A percentile compares a stretch with the other conserved stretches of the same genome.
Conservation (phyloP, 179 eudicot species). For the Beta corolliflora region DNA sequence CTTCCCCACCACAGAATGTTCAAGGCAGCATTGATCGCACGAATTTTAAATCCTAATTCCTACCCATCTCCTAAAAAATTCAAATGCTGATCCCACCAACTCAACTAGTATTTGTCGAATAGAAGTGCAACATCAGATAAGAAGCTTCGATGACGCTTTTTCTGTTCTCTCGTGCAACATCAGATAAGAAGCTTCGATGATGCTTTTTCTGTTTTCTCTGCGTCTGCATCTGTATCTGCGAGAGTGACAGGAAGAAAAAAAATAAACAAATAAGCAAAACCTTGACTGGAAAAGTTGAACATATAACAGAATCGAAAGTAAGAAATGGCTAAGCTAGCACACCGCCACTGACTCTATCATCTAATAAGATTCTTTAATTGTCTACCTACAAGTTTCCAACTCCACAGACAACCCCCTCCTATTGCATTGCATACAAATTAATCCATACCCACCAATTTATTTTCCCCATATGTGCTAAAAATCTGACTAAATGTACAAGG, state of each 20-base stretch:
- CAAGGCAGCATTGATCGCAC: background rate
- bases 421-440: background rate
- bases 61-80: background rate
- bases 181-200: conserved; percentile 19
- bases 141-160: conserved; percentile 9
- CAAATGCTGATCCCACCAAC: background rate
- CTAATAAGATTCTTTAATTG: background rate
- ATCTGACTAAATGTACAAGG: background rate
- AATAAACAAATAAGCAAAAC: background rate
- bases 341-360: background rate
- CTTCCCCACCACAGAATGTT: background rate
- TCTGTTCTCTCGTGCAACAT: conserved; percentile 4
- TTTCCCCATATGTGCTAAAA: no score
- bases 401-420: background rate
- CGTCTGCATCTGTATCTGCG: conserved; percentile 20
- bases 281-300: background rate
- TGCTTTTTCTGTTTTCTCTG: conserved; percentile 7
- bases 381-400: background rate
- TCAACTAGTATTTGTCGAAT: background rate
- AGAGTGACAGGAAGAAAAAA: background rate
- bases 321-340: background rate
- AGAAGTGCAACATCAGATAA: conserved; percentile 16
- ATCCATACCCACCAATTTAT: no score
- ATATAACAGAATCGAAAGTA: background rate
- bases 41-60: background rate